phyloP scores from a whole-genome alignment of 345 rosid genomes.

The Lepidium aucheri region DNA sequence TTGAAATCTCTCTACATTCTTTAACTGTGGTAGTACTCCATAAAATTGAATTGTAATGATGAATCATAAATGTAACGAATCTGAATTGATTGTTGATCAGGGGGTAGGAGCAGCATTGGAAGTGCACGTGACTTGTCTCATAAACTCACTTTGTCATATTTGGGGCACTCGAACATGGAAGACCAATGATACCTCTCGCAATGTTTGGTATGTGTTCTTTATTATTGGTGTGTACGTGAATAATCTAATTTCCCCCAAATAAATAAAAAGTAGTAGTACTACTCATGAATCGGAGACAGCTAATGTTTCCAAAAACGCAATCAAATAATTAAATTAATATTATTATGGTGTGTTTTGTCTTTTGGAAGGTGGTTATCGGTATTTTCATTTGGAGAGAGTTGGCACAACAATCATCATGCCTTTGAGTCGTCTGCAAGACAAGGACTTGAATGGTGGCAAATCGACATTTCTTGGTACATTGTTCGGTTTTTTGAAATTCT shows the following conservation, averaged over 20 bases:
- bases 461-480: conserved; percentile 79
- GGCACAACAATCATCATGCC: conserved; percentile 94
- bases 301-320: neutral
- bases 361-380: conserved; percentile 66
- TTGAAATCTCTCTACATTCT: neutral
- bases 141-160: conserved; percentile 81
- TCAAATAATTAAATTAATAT: too few relatives aligned
- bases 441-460: conserved; percentile 89
- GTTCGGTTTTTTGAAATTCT: conserved; percentile 46
- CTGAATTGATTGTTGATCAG: conserved; percentile 7
- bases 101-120: conserved; percentile 59
- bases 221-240: neutral
- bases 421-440: conserved; percentile 80
- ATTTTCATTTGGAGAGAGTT: conserved; percentile 86
- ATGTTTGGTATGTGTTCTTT: conserved; percentile 50
- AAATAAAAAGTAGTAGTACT: too few relatives aligned
- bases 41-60: neutral
- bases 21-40: too few relatives aligned
- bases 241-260: too few relatives aligned
- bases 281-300: neutral
- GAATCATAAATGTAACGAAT: too few relatives aligned
- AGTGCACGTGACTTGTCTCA: conserved; percentile 74
- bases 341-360: neutral
- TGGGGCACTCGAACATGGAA: conserved; percentile 88
- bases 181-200: conserved; percentile 74